Percentiles rank a stretch among this genome's conserved stretches.
These are phyloP conservation scores for Lactarius sp. DNA, from an alignment of 768 basidiomycete species.

Conservation along the genomic window DNA sequence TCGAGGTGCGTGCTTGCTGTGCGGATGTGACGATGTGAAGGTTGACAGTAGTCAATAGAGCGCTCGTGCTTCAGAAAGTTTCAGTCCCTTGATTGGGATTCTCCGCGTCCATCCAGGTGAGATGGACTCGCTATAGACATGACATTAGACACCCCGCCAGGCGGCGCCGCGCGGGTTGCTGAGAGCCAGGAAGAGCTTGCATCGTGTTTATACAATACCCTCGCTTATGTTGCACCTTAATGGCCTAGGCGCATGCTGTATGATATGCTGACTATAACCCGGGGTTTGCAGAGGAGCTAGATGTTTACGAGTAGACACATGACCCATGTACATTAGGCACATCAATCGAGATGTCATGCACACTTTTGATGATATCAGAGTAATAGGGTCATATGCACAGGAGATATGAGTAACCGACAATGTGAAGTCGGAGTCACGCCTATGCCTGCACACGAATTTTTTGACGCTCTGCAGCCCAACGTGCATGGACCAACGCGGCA, in stretches of 20 bases:
- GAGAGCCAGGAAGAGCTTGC: slow-evolving; percentile 20
- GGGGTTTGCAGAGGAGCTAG: background rate
- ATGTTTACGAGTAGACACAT: slow-evolving; percentile 7
- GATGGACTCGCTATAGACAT: slow-evolving; percentile 6
- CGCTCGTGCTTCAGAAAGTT: slow-evolving; percentile 1
- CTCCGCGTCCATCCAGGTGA: slow-evolving; percentile 1
- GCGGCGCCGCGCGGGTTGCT: slow-evolving; percentile 2
- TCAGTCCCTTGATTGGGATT: slow-evolving; percentile 4
- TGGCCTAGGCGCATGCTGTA: slow-evolving; percentile 14
- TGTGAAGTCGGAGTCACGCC: background rate
- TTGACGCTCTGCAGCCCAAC: slow-evolving; percentile 63
- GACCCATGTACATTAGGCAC: slow-evolving; percentile 3
- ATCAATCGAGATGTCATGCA: slow-evolving; percentile 15
- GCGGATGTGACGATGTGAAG: slow-evolving; percentile 10
- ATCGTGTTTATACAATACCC: slow-evolving; percentile 11
- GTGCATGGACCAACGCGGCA: slow-evolving; percentile 60
- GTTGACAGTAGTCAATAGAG: slow-evolving; percentile 5
- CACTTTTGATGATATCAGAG: slow-evolving; percentile 6
- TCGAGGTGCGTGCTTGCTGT: slow-evolving; percentile 16
- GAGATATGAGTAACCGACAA: slow-evolving; percentile 5
- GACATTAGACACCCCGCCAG: background rate
- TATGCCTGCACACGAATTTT: slow-evolving; percentile 21
- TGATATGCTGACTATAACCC: slow-evolving; percentile 9
- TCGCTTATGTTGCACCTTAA: slow-evolving; percentile 3
- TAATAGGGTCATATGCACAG: slow-evolving; percentile 10